Percentiles rank a stretch among this genome's conserved stretches.
Conservation (phyloP, 768 basidiomycete genomes). For the Agaricus sinodeliciosus region DNA sequence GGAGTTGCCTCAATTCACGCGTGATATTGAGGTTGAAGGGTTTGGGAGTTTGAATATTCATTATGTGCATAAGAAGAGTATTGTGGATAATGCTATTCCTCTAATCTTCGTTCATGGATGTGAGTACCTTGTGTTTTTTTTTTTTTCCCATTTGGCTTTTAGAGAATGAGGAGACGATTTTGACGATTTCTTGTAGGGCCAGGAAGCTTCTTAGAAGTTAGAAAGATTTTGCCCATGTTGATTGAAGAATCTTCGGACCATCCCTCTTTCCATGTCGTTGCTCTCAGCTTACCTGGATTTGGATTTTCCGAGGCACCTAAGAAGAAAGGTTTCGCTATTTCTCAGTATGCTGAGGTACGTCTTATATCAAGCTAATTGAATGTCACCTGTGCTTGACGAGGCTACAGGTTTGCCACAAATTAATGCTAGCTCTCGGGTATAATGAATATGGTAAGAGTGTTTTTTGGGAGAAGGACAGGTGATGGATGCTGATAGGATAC, state of each 20-base stretch:
- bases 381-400: not conserved
- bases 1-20: slow-evolving; percentile 47
- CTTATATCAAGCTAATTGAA: not conserved
- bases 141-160: no score
- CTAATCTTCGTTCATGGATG: slow-evolving; percentile 44
- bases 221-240: slow-evolving; percentile 51
- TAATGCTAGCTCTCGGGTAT: slow-evolving; percentile 45
- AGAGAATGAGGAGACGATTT: not conserved
- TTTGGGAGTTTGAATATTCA: slow-evolving; percentile 41
- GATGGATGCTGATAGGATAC: not conserved
- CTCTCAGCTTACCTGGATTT: slow-evolving; percentile 50
- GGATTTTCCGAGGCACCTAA: slow-evolving; percentile 53
- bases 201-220: slow-evolving; percentile 49
- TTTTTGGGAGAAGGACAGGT: not conserved
- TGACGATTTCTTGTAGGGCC: slow-evolving; percentile 39
- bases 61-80: slow-evolving; percentile 49
- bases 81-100: slow-evolving; percentile 33
- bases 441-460: slow-evolving; percentile 33
- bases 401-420: slow-evolving; percentile 34
- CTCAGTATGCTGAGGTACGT: slow-evolving; percentile 48
- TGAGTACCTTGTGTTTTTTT: slow-evolving; percentile 14
- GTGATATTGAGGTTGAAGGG: slow-evolving; percentile 40
- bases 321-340: slow-evolving; percentile 38
- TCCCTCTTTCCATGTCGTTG: slow-evolving; percentile 59
- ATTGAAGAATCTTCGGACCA: slow-evolving; percentile 32